Evolutionary conservation across 2,329 filamentous ascomycete species (phyloP), one percentile per base, ranked within the genome.

Genomic region (Gnomoniopsis sp.): DNA sequence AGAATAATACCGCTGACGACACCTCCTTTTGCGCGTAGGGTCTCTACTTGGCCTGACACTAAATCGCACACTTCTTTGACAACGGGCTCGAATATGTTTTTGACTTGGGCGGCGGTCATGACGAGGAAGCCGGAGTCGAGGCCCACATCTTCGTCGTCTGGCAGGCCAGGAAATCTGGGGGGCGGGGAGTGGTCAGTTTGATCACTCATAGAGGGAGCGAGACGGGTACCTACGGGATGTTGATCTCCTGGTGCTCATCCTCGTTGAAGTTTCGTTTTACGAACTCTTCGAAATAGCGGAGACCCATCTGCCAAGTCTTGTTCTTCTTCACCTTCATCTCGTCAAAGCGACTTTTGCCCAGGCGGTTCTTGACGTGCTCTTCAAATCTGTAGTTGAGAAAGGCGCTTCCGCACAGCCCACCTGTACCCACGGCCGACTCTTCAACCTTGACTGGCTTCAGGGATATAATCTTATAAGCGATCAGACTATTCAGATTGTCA

Each of bases 211-310:
- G 34, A 21, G 26, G 53, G 3, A 38, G 21, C 19, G 33, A 6
- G 12, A 7, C 23, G 33, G 1, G 8, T 1, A 79, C 82, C 64
- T 73, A 85, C 81, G 89, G 89, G 3, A 93, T 83, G 59, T 91
- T 91, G 59, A 92, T 84, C 69, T 93, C 89, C 52, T 86, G 81
- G 63, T 89, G 84, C 67, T 91, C 89, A 49, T 91, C 88, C 66
- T 90, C 87, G 68, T 90, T 88, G 69, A 93, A 93, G 67, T 91
- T 92, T 15, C 90, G 82, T 74, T 93, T 93, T 15, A 93, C 89
- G 69, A 91, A 92, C 68, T 93, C 89, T 67, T 93, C 90, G 71
- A 91, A 93, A 68, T 91, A 92, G 57, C 85, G 83, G 53, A 93
- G 76, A 2, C 87, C 90, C 85, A 88, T 88, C 70, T 88, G 89